Evolutionary conservation across 164 flowering plant genomes (phyloP).

Genomic region (Pachysandra terminalis): DNA sequence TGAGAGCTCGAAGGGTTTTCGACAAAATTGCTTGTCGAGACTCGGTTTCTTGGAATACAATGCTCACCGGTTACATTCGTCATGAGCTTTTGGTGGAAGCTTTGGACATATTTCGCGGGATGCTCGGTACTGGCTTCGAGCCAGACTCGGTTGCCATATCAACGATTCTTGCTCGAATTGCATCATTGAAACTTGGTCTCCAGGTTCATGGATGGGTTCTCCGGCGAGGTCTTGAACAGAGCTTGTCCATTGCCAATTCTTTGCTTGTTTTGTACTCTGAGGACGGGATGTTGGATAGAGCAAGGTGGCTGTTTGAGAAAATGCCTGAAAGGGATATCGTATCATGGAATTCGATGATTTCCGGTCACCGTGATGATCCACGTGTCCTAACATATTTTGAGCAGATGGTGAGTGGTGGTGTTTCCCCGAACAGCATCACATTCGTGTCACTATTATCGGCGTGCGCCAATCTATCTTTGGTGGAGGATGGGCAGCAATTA

Average conservation of each 20-base stretch:
- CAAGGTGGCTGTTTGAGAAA: slow-evolving; percentile 44
- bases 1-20: slow-evolving; percentile 65
- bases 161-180: slow-evolving; percentile 36
- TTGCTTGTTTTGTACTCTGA: slow-evolving; percentile 51
- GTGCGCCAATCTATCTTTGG: slow-evolving; percentile 63
- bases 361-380: slow-evolving; percentile 39
- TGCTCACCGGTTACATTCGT: slow-evolving; percentile 58
- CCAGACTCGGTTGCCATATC: slow-evolving; percentile 69
- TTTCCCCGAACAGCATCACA: slow-evolving; percentile 57
- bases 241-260: slow-evolving; percentile 60
- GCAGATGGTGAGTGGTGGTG: slow-evolving; percentile 44
- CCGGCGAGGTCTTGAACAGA: slow-evolving; percentile 45
- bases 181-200: slow-evolving; percentile 27
- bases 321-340: slow-evolving; percentile 68
- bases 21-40: slow-evolving; percentile 47
- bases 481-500: slow-evolving; percentile 52
- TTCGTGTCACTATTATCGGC: slow-evolving; percentile 67
- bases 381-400: slow-evolving; percentile 50
- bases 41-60: slow-evolving; percentile 75
- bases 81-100: slow-evolving; percentile 60
- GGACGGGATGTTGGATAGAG: slow-evolving; percentile 27
- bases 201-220: slow-evolving; percentile 75
- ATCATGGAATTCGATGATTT: slow-evolving; percentile 83
- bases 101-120: slow-evolving; percentile 36
- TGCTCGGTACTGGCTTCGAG: slow-evolving; percentile 44